phyloP scores from a whole-genome alignment of 192 early-diverging fungal genomes.

The Paraglomus brasilianum region DNA sequence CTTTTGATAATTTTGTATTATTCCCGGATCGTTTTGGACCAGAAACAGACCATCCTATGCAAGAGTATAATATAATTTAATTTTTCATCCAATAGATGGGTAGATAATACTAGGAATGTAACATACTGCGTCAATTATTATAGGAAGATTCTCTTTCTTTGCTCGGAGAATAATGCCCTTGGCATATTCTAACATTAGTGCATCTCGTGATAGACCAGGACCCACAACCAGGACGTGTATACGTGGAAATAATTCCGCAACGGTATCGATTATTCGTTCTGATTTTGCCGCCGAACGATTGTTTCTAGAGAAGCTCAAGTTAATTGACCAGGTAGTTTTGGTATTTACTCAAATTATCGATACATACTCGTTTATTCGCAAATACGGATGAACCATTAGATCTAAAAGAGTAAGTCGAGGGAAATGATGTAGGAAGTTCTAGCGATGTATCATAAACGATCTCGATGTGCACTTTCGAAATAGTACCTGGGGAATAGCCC shows the following conservation, averaged over 20 bases:
- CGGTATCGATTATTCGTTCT: slow-evolving; percentile 47
- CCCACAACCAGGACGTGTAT: slow-evolving; percentile 88
- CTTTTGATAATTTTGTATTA: slow-evolving; percentile 69
- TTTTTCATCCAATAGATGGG: not conserved
- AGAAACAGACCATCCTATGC: slow-evolving; percentile 78
- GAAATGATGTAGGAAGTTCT: not conserved
- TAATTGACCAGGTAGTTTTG: not conserved
- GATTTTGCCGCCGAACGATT: slow-evolving; percentile 1
- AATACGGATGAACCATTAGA: slow-evolving; percentile 90
- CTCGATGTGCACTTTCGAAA: not conserved
- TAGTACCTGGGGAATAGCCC: slow-evolving; percentile 47
- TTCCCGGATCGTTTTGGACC: slow-evolving; percentile 65
- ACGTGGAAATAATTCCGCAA: slow-evolving; percentile 56
- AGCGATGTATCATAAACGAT: not conserved
- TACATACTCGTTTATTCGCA: slow-evolving; percentile 49
- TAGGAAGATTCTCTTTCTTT: slow-evolving; percentile 53
- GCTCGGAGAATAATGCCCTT: slow-evolving; percentile 68
- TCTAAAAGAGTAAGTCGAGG: slow-evolving; percentile 42
- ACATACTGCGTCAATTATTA: slow-evolving; percentile 91
- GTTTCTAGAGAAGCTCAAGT: not conserved
- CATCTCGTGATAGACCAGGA: slow-evolving; percentile 85
- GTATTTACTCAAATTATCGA: slow-evolving; percentile 32
- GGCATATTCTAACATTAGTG: slow-evolving; percentile 63
- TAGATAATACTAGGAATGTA: not conserved
- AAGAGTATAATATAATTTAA: not conserved